Base-by-base conservation (phyloP, 306 rosid genomes). In the Pyrus pyrifolia region DNA sequence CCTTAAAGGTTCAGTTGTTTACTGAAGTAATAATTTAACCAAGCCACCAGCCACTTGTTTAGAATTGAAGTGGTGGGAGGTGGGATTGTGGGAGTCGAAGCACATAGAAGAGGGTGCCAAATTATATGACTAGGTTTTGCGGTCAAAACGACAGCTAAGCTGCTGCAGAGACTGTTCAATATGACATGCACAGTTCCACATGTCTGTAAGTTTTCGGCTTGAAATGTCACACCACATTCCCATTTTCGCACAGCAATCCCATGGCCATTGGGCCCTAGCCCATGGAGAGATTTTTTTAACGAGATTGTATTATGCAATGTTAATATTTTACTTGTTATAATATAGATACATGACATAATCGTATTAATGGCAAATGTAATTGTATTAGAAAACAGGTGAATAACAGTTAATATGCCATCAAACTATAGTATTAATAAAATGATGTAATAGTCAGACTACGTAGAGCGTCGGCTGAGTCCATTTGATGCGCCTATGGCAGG, bases 191-290 rank as follows among this genome's bases (percentile, higher is more conserved):
- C 63, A 67, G 17, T 60, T 45, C 62, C 83, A 80, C 83, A 80
- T 74, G 83, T 68, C 69, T 67, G 70, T 60, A 60, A 60, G n/a
- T 67, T 67, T 45, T 46, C 58, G 52, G 75, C 70, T 65, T 68
- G 79, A 74, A 33, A 67, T 67, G 83, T 80, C 83, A 74, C 83
- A 80, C 79, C 79, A 67, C 63, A 74, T 74, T 11, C 29, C 83
- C 64, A 40, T 73, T 62, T 29, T 33, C 82, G 57, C 61, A 22
- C 31, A 53, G 67, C 78, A 57, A 66, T n/a, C 27, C 62, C 27
- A 57, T n/a, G 27, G 29, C 55, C 55, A 17, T 51, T 15, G 55
- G 55, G 55, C 55, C 55, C 8, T 49, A 49, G 21, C 19, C 45
- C 6, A 4, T 19, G 17, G 8, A 49, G 21, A 40, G 45, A 40